Evolutionary conservation across 2,329 filamentous ascomycete species (phyloP).

Genomic region (Cordyceps javanica): DNA sequence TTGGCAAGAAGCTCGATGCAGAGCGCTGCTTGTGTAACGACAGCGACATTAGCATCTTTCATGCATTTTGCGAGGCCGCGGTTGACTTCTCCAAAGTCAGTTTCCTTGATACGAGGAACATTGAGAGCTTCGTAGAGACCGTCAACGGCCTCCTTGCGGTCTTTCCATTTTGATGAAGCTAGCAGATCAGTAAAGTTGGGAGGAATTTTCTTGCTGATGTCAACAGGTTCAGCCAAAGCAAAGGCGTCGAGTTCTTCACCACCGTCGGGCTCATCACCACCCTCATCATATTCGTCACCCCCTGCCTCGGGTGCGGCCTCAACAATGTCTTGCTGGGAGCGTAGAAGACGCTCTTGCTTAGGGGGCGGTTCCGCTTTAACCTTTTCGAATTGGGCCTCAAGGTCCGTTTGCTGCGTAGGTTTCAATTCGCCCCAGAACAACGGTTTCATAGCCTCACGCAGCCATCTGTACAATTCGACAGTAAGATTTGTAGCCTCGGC

Average conservation of each 20-base stretch:
- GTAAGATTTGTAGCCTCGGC: conserved; percentile 87
- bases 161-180: conserved; percentile 94
- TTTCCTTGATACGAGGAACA: conserved; percentile 86
- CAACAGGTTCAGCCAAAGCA: conserved; percentile 78
- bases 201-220: conserved; percentile 76
- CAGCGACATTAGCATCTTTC: conserved; percentile 97
- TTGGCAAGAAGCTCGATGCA: conserved; percentile 87
- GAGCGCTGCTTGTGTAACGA: conserved; percentile 87
- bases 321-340: conserved; percentile 81
- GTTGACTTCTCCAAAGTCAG: conserved; percentile 77
- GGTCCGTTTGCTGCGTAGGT: conserved; percentile 86
- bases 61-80: conserved; percentile 87
- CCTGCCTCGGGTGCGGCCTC: conserved; percentile 57
- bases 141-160: conserved; percentile 90
- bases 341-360: conserved; percentile 83
- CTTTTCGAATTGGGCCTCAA: conserved; percentile 91
- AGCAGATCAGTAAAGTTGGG: conserved; percentile 77
- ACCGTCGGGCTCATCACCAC: conserved; percentile 49
- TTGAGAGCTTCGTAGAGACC: conserved; percentile 70
- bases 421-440: conserved; percentile 97
- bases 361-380: conserved; percentile 80
- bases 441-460: conserved; percentile 95
- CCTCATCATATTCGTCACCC: conserved; percentile 53
- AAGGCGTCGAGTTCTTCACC: conserved; percentile 69
- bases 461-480: conserved; percentile 93